These are phyloP conservation scores for Chaetomiaceae sp. DNA, from an alignment of 2,329 filamentous ascomycete species.

Conservation along the genomic window DNA sequence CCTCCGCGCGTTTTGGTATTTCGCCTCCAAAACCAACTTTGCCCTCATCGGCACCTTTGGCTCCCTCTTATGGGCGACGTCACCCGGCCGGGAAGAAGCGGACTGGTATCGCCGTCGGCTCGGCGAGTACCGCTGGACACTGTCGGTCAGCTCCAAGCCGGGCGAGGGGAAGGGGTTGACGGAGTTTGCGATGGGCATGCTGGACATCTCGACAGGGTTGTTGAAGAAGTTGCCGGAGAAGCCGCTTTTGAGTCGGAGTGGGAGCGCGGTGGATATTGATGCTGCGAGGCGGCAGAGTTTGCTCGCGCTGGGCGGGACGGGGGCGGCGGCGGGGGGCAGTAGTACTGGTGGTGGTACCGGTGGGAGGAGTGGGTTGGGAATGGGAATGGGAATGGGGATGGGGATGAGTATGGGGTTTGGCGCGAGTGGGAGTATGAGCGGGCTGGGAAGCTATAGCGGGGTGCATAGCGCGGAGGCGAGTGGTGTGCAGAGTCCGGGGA, in stretches of 20 bases:
- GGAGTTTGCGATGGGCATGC: conserved; percentile 71
- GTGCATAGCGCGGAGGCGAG: conserved; percentile 46
- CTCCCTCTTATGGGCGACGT: conserved; percentile 82
- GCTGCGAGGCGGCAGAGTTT: conserved; percentile 35
- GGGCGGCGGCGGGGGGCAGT: conserved; percentile 2
- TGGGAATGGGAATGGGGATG: conserved; percentile 18
- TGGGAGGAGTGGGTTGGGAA: conserved; percentile 31
- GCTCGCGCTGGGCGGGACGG: conserved; percentile 33
- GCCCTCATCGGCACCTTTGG: conserved; percentile 93
- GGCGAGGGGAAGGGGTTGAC: conserved; percentile 55
- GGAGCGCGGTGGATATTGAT: conserved; percentile 47
- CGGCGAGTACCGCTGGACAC: conserved; percentile 89
- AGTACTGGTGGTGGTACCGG: conserved; percentile 19
- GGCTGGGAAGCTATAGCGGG: conserved; percentile 33
- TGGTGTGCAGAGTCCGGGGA: conserved; percentile 49
- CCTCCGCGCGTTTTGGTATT: conserved; percentile 89
- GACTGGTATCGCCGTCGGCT: conserved; percentile 86
- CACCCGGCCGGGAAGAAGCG: conserved; percentile 79
- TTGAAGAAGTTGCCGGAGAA: conserved; percentile 68
- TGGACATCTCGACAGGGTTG: conserved; percentile 67
- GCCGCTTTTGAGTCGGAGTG: conserved; percentile 57
- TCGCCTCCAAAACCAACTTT: conserved; percentile 84
- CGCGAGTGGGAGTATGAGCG: conserved; percentile 31
- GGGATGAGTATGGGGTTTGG: conserved; percentile 17
- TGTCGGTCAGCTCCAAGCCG: conserved; percentile 77